These are phyloP conservation scores for Wickerhamomyces hampshirensis DNA, from an alignment of 805 yeast species.

Conservation along the genomic window DNA sequence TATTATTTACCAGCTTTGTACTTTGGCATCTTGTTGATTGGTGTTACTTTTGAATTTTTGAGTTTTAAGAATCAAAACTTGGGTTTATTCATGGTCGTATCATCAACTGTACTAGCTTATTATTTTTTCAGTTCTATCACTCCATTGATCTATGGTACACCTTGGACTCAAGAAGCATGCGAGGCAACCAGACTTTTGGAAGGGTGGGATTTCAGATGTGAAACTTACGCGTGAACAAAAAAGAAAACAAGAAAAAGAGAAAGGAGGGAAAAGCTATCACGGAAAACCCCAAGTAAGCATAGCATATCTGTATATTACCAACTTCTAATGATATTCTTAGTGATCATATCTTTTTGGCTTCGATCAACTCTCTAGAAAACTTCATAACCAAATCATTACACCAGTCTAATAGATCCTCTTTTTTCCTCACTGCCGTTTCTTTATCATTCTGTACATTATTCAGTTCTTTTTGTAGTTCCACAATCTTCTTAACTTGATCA, in stretches of 20 bases:
- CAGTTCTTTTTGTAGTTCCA: slow-evolving; percentile 56
- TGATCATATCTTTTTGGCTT: slow-evolving; percentile 25
- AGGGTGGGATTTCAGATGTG: slow-evolving; percentile 43
- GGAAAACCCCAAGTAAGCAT: no score
- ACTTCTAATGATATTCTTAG: no score
- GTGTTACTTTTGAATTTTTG: slow-evolving; percentile 41
- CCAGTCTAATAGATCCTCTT: slow-evolving; percentile 55
- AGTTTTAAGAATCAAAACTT: slow-evolving; percentile 24
- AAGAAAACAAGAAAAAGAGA: no score
- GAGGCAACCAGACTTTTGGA: slow-evolving; percentile 29
- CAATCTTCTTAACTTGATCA: slow-evolving; percentile 64
- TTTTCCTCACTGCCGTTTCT: slow-evolving; percentile 50
- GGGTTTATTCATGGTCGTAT: slow-evolving; percentile 25
- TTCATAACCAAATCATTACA: slow-evolving; percentile 63
- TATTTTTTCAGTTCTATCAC: slow-evolving; percentile 25
- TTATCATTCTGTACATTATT: slow-evolving; percentile 55
- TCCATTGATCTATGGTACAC: slow-evolving; percentile 45
- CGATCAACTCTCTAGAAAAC: slow-evolving; percentile 33
- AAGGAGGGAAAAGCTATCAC: no score
- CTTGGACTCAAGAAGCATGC: slow-evolving; percentile 43
- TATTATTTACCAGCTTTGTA: slow-evolving; percentile 48
- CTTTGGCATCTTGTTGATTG: slow-evolving; percentile 40
- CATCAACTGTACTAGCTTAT: slow-evolving; percentile 14
- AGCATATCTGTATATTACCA: no score
- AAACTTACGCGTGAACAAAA: slow-evolving; percentile 15